A percentile compares a stretch with the other conserved stretches of the same genome.
phyloP scores from a whole-genome alignment of 768 basidiomycete genomes.

The Termitomyces sp. region DNA sequence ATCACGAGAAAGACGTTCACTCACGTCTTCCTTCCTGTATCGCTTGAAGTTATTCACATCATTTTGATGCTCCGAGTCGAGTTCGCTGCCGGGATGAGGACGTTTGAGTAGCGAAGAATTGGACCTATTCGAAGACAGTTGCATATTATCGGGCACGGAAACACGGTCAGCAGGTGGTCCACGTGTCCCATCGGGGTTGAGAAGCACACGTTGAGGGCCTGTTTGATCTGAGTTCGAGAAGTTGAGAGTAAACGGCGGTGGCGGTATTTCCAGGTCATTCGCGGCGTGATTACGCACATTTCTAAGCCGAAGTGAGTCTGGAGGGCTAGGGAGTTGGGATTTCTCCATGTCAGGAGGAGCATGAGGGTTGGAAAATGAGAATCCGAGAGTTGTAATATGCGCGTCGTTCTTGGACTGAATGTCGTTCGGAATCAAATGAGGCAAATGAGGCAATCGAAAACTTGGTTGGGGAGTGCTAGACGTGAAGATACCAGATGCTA shows the following conservation, averaged over 20 bases:
- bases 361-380: conserved; percentile 11
- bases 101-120: conserved; percentile 4
- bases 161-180: background rate
- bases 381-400: conserved; percentile 15
- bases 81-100: background rate
- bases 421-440: background rate
- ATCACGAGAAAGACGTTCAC: background rate
- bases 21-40: conserved; percentile 7
- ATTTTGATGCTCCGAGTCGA: conserved; percentile 1
- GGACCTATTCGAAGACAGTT: background rate
- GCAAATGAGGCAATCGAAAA: conserved; percentile 9
- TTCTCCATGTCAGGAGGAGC: background rate
- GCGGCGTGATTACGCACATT: background rate
- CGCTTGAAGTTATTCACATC: conserved; percentile 2
- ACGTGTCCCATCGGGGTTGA: conserved; percentile 10
- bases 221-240: conserved; percentile 10
- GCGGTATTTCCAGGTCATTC: background rate
- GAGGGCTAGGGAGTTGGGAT: conserved; percentile 13
- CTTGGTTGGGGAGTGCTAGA: conserved; percentile 13
- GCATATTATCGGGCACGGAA: background rate
- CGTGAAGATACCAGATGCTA: conserved; percentile 12
- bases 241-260: conserved; percentile 8
- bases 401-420: conserved; percentile 7
- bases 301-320: conserved; percentile 5
- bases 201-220: conserved; percentile 14